phyloP scores from a whole-genome alignment of 1,284 basidiomycete genomes.

The Trichosporon sp. region DNA sequence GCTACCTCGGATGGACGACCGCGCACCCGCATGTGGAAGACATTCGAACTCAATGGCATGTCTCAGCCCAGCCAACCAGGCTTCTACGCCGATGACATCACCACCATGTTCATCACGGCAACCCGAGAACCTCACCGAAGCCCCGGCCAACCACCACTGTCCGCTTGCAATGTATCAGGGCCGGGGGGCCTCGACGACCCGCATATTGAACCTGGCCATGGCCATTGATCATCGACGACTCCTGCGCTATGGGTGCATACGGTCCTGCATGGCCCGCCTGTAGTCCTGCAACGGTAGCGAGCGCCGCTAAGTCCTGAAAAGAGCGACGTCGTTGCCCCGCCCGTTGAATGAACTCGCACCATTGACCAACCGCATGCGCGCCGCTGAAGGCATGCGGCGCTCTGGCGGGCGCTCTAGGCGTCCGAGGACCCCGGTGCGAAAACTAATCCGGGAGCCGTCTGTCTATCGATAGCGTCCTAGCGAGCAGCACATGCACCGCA shows the following conservation, averaged over 20 bases:
- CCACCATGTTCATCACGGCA: background rate
- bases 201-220: background rate
- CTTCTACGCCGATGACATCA: background rate
- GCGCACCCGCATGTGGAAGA: background rate
- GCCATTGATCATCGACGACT: background rate
- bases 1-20: no score
- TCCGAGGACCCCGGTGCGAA: background rate
- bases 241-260: no score
- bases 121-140: background rate
- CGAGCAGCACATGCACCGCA: background rate
- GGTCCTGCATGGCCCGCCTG: no score
- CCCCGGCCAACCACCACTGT: constrained; percentile 1
- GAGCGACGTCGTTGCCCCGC: background rate
- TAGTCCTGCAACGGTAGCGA: background rate
- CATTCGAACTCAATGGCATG: background rate
- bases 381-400: background rate
- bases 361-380: background rate
- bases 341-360: background rate
- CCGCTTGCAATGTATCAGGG: background rate
- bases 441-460: background rate
- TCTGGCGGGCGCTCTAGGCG: background rate
- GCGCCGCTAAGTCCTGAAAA: background rate
- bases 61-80: background rate
- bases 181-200: background rate
- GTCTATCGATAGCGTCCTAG: background rate